A percentile compares a stretch with the other conserved stretches of the same genome.
Evolutionary conservation across 805 yeast genomes (phyloP).

Genomic region (Barnettozyma vustinii): DNA sequence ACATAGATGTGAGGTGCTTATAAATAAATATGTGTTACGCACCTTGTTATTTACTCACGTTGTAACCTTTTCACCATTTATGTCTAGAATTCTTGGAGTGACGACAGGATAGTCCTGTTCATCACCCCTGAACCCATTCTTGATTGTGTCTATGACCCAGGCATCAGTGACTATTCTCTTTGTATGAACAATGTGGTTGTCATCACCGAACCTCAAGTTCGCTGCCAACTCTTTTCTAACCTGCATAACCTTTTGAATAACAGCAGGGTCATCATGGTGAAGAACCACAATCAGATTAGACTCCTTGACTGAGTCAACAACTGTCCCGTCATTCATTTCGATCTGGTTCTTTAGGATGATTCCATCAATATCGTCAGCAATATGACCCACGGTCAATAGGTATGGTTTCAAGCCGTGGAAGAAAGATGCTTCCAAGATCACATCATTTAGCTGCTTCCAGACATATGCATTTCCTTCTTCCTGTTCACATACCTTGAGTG

Average conservation of each 20-base stretch:
- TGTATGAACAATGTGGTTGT: not conserved
- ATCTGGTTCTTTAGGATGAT: conserved; percentile 22
- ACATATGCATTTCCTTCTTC: conserved; percentile 11
- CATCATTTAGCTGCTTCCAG: conserved; percentile 3
- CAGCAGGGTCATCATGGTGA: conserved; percentile 4
- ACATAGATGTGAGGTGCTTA: not conserved
- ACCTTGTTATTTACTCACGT: not conserved
- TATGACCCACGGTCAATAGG: conserved; percentile 21
- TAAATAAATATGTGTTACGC: not conserved
- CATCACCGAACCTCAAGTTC: not conserved
- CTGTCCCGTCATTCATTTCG: conserved; percentile 41
- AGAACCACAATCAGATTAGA: conserved; percentile 38
- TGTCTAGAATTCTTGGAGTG: not conserved
- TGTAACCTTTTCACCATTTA: not conserved
- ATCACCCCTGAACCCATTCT: conserved; percentile 26
- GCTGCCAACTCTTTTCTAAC: conserved; percentile 12
- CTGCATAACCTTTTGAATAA: conserved; percentile 1
- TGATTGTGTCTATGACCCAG: conserved; percentile 35
- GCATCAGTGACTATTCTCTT: conserved; percentile 6
- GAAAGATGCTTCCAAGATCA: conserved; percentile 22
- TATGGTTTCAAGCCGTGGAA: conserved; percentile 33
- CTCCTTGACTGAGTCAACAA: conserved; percentile 24
- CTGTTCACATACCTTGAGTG: not conserved
- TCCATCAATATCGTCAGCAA: conserved; percentile 4
- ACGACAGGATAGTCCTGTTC: conserved; percentile 27